Evolutionary conservation across 2,329 filamentous ascomycete genomes (phyloP), one percentile per base, ranked within the genome.

Genomic region (Lecanicillium sp.): DNA sequence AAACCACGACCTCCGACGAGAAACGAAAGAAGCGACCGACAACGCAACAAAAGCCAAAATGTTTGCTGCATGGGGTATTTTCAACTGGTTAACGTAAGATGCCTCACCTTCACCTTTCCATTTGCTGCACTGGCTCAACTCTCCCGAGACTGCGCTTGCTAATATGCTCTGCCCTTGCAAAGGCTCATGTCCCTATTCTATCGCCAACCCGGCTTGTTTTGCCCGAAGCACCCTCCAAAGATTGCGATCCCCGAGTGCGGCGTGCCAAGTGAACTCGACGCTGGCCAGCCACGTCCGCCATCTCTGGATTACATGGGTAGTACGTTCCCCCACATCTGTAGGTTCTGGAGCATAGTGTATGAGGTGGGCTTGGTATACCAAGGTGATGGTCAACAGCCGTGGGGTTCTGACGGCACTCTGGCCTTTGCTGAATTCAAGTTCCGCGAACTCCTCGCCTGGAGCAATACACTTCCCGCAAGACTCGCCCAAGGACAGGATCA

Each of bases 301-400:
- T 7, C 15, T 14, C 12, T 9, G 18, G 16, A 18, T 4, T 51
- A 51, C 11, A 53, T 50, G 45, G 54, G 53, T 5, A 45, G 39
- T 5, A 55, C 48, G 1, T 61, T 62, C 38, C 52, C 56, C 1
- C 37, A 43, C 0, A 12, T 63, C 2, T 63, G 58, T 44, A 45
- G 47, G 4, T 59, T 65, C 37, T 64, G 61, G 63, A 33, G 43
- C 16, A 61, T 66, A n/a, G 44, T 61, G 13, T 52, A 61, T n/a
- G 52, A 52, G 7, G 53, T 56, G 13, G 42, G 44, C 22, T 14
- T 57, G 37, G 48, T 44, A 28, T 61, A 60, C 20, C 43, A 52
- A 5, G 44, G 48, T 3, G 42, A 44, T 9, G 42, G 40, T 14
- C 40, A 40, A 8, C 46, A 41, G 2, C 45, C 46, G 5, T 31